These are phyloP conservation scores for Vaccinium myrtillus DNA, from an alignment of 148 eudicot genomes.

Conservation along the genomic window DNA sequence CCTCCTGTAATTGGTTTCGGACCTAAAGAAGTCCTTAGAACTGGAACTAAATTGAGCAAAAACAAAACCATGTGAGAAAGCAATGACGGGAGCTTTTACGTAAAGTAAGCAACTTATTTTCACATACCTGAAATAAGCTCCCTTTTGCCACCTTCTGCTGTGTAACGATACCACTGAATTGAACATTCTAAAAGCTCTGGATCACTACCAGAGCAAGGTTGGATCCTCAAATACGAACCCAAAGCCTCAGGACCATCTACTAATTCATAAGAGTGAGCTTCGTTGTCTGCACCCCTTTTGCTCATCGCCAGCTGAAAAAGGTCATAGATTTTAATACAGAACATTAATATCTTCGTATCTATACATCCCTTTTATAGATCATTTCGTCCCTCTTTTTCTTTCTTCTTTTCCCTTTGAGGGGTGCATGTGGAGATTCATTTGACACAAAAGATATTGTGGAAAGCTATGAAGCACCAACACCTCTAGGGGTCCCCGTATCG, in stretches of 20 bases:
- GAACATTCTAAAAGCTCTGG: conserved; percentile 67
- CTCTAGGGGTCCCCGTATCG: no score
- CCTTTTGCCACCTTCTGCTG: conserved; percentile 61
- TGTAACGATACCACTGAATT: conserved; percentile 86
- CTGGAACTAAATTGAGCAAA: background rate
- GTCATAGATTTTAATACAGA: background rate
- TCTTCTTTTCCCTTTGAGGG: background rate
- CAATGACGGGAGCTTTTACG: background rate
- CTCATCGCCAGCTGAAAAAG: conserved; percentile 66
- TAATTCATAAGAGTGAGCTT: conserved; percentile 53
- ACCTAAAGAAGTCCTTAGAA: background rate
- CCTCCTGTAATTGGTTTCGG: background rate
- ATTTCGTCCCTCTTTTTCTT: background rate
- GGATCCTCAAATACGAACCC: conserved; percentile 77
- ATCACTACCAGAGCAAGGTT: conserved; percentile 55
- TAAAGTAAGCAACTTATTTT: conserved; percentile 10
- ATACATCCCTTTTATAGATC: background rate
- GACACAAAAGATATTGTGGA: background rate
- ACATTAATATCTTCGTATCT: conserved; percentile 4
- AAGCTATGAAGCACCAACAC: no score
- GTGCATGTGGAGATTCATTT: background rate
- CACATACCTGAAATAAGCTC: conserved; percentile 82
- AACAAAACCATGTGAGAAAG: background rate
- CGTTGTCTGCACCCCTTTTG: conserved; percentile 50
- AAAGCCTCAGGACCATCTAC: conserved; percentile 78